These are phyloP conservation scores for Yarrowia porcina DNA, from an alignment of 805 yeast genomes.

Conservation along the genomic window DNA sequence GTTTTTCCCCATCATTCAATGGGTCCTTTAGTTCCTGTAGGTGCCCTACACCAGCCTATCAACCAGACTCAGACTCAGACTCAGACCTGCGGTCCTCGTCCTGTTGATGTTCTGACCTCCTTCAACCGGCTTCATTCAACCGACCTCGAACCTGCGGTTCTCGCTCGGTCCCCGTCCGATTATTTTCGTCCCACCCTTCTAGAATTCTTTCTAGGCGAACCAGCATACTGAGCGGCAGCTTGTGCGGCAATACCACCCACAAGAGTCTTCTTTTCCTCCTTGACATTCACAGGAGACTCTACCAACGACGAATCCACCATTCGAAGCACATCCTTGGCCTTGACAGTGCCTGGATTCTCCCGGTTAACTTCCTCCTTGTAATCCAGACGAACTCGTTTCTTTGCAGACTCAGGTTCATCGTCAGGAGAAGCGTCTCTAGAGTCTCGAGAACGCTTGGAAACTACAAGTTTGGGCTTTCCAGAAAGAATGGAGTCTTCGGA, in stretches of 20 bases:
- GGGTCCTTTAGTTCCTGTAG: no score
- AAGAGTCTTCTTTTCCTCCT: background rate
- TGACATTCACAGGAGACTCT: conserved; percentile 36
- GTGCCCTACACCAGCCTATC: no score
- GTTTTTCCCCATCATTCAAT: no score
- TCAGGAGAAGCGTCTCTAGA: conserved; percentile 27
- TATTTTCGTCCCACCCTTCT: background rate
- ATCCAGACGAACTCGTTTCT: conserved; percentile 30
- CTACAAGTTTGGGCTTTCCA: conserved; percentile 15
- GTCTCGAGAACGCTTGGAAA: conserved; percentile 28
- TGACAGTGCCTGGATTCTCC: conserved; percentile 33
- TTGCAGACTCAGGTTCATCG: conserved; percentile 28
- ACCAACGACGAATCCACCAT: conserved; percentile 41
- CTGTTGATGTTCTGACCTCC: no score
- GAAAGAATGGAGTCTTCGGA: conserved; percentile 26
- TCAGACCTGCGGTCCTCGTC: no score
- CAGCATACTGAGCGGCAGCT: conserved; percentile 2
- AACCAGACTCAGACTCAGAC: no score
- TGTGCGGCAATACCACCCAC: background rate
- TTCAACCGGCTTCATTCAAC: no score
- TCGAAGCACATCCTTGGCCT: conserved; percentile 38
- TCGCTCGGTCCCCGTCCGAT: no score
- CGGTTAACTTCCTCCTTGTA: conserved; percentile 31
- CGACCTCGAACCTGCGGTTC: no score
- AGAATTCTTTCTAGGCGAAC: conserved; percentile 18